Percentiles rank a stretch among this genome's conserved stretches.
Conservation (phyloP, 192 early-diverging fungal species). For the Entomortierella lignicola region DNA sequence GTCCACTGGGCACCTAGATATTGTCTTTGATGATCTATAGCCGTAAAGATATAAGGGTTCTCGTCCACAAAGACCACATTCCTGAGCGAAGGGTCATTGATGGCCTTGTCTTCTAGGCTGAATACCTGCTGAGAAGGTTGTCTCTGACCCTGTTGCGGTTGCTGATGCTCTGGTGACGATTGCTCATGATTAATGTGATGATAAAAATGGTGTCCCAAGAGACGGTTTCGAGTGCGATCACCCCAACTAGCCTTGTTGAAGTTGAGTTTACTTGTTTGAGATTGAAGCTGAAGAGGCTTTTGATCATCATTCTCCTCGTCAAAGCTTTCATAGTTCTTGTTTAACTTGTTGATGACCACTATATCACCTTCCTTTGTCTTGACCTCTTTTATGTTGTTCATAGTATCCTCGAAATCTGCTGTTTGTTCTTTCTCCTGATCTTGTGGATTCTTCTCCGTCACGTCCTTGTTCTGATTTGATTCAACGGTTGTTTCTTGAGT, state of each 20-base stretch:
- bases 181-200: neutral
- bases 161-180: neutral
- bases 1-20: too few relatives aligned
- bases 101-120: neutral
- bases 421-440: too few relatives aligned
- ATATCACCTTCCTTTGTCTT: neutral
- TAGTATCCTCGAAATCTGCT: neutral
- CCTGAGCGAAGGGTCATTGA: neutral
- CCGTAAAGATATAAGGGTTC: neutral
- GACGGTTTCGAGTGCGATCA: neutral
- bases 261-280: neutral
- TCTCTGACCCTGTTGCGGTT: neutral
- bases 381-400: neutral
- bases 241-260: slow-evolving; percentile 1
- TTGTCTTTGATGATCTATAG: neutral
- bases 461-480: too few relatives aligned
- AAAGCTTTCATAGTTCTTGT: slow-evolving; percentile 16
- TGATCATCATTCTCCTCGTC: neutral
- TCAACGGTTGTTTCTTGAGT: too few relatives aligned
- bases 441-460: too few relatives aligned
- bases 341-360: slow-evolving; percentile 20
- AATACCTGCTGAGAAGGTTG: too few relatives aligned
- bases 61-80: slow-evolving; percentile 5
- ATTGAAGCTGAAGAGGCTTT: neutral
- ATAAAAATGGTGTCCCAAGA: slow-evolving; percentile 8